Base-by-base conservation (phyloP, 202 grass and related monocot species). In the Panicum virgatum region DNA sequence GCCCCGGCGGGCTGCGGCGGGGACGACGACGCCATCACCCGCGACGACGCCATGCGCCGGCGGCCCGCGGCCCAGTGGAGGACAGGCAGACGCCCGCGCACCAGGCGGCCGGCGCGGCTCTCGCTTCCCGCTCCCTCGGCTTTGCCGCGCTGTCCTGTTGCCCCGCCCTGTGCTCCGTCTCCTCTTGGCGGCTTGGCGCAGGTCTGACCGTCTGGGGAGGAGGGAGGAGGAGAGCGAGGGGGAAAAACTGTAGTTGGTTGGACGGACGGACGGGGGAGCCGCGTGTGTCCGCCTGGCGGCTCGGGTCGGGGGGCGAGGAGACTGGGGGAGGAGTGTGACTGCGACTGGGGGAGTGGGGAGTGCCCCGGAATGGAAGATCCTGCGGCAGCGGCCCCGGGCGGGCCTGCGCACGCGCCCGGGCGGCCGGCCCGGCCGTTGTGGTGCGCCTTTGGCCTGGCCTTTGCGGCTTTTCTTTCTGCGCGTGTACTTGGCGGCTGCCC, bases 1-100 rank as follows among this genome's bases (percentile, higher is more conserved):
- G 72, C 22, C 18, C 61, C 70, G 38, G 72, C 18, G 67, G 23
- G 52, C 66, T 56, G 73, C 12, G 88, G 68, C 75, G 69, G 72
- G 29, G 93, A 92, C 46, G 94, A 82, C 32, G 92, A 82, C 66
- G 91, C 79, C 85, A 91, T 94, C 81, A 94, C 91, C 86, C 94
- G 77, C 86, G 89, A 93, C 72, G 95, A 91, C 72, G 92, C 92
- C 92, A 98, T 94, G 61, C 79, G 83, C 39, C n/a, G 66, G 42
- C 6, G 42, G 20, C 65, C 80, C 34, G 19, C 27, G 30, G 48
- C 32, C 73, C 76, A 15, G 12, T 45, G 3, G 27, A n/a, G 12
- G 4, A n/a, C n/a, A n/a, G n/a, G n/a, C n/a, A n/a, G n/a, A 37
- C 23, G 6, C 40, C n/a, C 40, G 16, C 19, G 10, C 19, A 1